Evolutionary conservation across 768 basidiomycete genomes (phyloP).

Genomic region (Kwoniella botswanensis): DNA sequence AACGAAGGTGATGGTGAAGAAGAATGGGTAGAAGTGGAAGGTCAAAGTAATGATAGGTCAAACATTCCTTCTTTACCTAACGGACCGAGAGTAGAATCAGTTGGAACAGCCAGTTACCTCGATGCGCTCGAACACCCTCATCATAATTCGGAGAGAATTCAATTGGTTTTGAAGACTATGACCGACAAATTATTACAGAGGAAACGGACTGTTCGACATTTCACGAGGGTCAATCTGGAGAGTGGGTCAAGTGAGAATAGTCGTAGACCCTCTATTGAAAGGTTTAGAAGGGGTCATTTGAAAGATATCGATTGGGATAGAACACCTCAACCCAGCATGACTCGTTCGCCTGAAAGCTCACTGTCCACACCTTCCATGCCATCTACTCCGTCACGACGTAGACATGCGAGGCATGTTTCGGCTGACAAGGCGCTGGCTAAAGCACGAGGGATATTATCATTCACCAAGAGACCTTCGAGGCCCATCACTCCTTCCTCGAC

Average conservation of each 20-base stretch:
- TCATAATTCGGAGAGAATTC: slow-evolving; percentile 44
- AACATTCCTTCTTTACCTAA: not conserved
- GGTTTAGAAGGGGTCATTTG: slow-evolving; percentile 14
- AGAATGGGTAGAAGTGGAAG: slow-evolving; percentile 56
- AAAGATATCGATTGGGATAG: slow-evolving; percentile 21
- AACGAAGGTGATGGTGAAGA: slow-evolving; percentile 27
- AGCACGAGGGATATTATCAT: not conserved
- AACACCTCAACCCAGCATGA: not conserved
- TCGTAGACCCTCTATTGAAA: slow-evolving; percentile 12
- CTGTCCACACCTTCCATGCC: not conserved
- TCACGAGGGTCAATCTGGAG: slow-evolving; percentile 18
- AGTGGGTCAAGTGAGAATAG: slow-evolving; percentile 2
- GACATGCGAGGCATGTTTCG: not conserved
- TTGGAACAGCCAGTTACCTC: slow-evolving; percentile 26
- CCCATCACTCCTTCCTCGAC: not conserved
- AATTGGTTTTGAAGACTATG: slow-evolving; percentile 55
- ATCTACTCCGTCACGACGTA: not conserved
- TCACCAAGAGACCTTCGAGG: not conserved
- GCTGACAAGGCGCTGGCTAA: not conserved
- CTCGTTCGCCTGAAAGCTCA: not conserved
- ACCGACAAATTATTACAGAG: slow-evolving; percentile 54
- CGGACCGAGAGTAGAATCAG: slow-evolving; percentile 1
- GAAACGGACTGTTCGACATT: slow-evolving; percentile 45
- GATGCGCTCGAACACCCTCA: slow-evolving; percentile 50
- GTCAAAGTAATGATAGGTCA: not conserved